Base-by-base conservation (phyloP, 1,284 basidiomycete genomes). In the Trichosporon ovoides region DNA sequence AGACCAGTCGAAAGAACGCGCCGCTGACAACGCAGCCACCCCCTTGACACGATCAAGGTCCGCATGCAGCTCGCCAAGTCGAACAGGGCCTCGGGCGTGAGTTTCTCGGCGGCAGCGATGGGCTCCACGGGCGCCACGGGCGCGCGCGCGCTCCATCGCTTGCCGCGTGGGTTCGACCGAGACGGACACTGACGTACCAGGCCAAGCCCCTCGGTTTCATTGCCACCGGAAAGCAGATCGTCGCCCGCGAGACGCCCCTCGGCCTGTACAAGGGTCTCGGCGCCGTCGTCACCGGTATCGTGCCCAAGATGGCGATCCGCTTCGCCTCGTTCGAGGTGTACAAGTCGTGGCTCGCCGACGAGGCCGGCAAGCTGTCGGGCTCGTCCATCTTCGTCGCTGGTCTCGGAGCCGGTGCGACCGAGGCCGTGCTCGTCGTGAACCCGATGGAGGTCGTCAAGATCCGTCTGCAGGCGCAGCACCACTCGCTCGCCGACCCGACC, bases 391-490 rank as follows among this genome's bases (percentile, higher is more conserved):
- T 76, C 75, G 62, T 93, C 88, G 92, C 92, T 68, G 95, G 95
- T 72, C 82, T 99, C 28, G 91, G 88, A 55, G 95, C 95, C 12
- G 95, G 95, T 56, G 89, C 88, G 16, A 92, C 93, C 1, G 95
- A 96, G 79, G 95, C 95, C 7, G 86, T 99, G 16, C 82, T 86
- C 11, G 92, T 98, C 38, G 95, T 98, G 12, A 96, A 91, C 58
- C 95, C 95, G 0, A 98, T 99, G 95, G 95, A 99, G 75, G 95
- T 98, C 43, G 91, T 98, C 74, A 99, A 98, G 82, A 98, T 99
- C 73, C 86, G 96, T 56, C 81, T 99, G 68, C 95, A 99, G 79
- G 95, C 96, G 7, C 96, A 98, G 76, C 43, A 38, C 36, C 43
- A 52, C 49, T 98, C 95, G 37, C 83, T 99, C 59, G 91, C 94